Percentiles rank a stretch among this genome's conserved stretches.
Evolutionary conservation across 768 basidiomycete genomes (phyloP).

Genomic region (Stropharia rugosoannulata): DNA sequence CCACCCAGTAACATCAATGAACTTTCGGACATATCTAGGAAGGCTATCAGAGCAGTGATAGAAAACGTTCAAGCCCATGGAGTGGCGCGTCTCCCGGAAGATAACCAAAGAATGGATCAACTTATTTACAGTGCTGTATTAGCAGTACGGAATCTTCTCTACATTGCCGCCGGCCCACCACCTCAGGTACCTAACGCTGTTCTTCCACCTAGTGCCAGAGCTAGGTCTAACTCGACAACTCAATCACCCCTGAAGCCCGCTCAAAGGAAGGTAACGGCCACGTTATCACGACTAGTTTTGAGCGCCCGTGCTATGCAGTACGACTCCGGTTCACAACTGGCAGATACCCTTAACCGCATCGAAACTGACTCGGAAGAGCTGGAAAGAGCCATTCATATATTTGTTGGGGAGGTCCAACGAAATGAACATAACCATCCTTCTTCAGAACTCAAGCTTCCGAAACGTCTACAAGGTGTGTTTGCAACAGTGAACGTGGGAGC

Average conservation of each 20-base stretch:
- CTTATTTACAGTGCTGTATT: constrained; percentile 63
- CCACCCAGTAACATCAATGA: constrained; percentile 60
- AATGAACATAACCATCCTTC: constrained; percentile 38
- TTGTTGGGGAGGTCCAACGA: constrained; percentile 69
- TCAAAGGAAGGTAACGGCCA: constrained; percentile 85
- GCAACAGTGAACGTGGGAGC: constrained; percentile 64
- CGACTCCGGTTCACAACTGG: constrained; percentile 61
- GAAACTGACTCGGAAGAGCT: constrained; percentile 77
- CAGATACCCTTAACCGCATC: constrained; percentile 68
- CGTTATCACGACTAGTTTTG: constrained; percentile 85
- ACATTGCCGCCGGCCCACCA: constrained; percentile 56
- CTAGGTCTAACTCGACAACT: constrained; percentile 42
- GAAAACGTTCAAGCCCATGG: constrained; percentile 53
- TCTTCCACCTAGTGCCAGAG: constrained; percentile 48
- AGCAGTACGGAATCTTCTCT: constrained; percentile 79
- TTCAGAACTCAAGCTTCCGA: constrained; percentile 33
- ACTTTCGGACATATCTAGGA: constrained; percentile 55
- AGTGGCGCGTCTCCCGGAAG: constrained; percentile 46
- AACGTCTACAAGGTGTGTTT: constrained; percentile 63
- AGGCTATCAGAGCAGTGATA: constrained; percentile 62
- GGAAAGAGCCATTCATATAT: constrained; percentile 66
- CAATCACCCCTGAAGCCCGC: constrained; percentile 72
- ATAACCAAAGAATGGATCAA: constrained; percentile 58
- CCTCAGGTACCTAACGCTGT: constrained; percentile 60
- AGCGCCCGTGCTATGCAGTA: constrained; percentile 89